Conservation (phyloP, 805 yeast species). For the Dipodascopsis uninucleata region DNA sequence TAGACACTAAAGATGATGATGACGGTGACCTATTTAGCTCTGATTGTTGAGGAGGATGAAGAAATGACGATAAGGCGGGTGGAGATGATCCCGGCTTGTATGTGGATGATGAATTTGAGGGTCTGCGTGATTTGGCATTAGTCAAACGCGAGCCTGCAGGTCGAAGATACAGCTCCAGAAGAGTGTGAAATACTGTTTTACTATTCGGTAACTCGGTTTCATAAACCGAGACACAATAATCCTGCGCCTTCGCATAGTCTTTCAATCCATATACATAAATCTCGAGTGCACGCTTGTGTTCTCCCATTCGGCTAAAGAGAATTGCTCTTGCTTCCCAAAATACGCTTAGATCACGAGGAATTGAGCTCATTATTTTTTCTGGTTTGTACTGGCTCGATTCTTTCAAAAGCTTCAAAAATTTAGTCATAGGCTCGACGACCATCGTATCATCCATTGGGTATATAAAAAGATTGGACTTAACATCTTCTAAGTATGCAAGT, state of each 20-base stretch:
- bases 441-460: constrained; percentile 19
- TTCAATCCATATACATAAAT: constrained; percentile 55
- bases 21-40: constrained; percentile 4
- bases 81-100: not conserved
- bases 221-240: constrained; percentile 55
- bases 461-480: constrained; percentile 29
- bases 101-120: constrained; percentile 4
- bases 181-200: constrained; percentile 48
- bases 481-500: constrained; percentile 42
- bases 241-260: constrained; percentile 56
- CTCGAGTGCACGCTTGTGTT: constrained; percentile 60
- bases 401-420: constrained; percentile 39
- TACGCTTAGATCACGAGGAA: constrained; percentile 22
- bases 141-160: constrained; percentile 17
- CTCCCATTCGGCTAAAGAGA: constrained; percentile 55
- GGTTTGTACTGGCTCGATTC: constrained; percentile 42
- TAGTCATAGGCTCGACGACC: constrained; percentile 27
- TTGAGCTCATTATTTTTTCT: constrained; percentile 36
- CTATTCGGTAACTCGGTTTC: constrained; percentile 34
- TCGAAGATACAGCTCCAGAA: constrained; percentile 43
- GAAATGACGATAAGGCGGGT: not conserved
- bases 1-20: constrained; percentile 1
- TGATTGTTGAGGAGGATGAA: constrained; percentile 4
- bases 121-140: constrained; percentile 4
- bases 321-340: constrained; percentile 49